phyloP scores from a whole-genome alignment of 768 basidiomycete species.

The Rhodosporidiobolus sp. region DNA sequence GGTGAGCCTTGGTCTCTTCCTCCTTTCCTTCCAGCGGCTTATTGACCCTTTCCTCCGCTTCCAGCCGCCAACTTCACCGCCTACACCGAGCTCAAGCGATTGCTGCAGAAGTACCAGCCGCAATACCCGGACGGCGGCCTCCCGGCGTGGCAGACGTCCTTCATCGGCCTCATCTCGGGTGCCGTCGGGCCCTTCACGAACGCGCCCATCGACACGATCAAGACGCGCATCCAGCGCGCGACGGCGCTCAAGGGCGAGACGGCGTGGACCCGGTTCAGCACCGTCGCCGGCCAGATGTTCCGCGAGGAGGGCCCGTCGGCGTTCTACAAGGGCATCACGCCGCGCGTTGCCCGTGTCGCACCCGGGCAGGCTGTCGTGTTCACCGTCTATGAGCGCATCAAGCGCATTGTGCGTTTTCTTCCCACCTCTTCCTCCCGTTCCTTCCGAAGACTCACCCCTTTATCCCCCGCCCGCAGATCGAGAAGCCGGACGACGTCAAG shows the following conservation, averaged over 20 bases:
- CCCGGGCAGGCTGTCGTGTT: slow-evolving; percentile 93
- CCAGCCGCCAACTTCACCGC: slow-evolving; percentile 94
- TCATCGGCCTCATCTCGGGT: slow-evolving; percentile 90
- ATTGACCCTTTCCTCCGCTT: neutral
- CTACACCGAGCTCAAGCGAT: slow-evolving; percentile 91
- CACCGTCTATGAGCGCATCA: slow-evolving; percentile 88
- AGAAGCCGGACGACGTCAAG: slow-evolving; percentile 26
- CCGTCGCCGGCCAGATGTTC: slow-evolving; percentile 92
- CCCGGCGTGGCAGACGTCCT: slow-evolving; percentile 92
- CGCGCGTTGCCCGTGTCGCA: slow-evolving; percentile 89
- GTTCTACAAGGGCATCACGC: slow-evolving; percentile 99
- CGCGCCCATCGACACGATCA: slow-evolving; percentile 57
- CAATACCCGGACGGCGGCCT: slow-evolving; percentile 62
- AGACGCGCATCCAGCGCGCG: slow-evolving; percentile 64
- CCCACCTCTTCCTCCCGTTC: neutral
- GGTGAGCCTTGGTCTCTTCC: slow-evolving; percentile 53
- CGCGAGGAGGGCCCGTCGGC: slow-evolving; percentile 76
- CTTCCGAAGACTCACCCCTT: neutral
- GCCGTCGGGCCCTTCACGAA: slow-evolving; percentile 99
- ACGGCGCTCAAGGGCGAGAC: slow-evolving; percentile 68
- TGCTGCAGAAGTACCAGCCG: slow-evolving; percentile 74
- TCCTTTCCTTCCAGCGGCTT: neutral
- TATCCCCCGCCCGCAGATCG: neutral
- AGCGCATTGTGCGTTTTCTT: slow-evolving; percentile 11
- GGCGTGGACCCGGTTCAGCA: slow-evolving; percentile 71